These are phyloP conservation scores for Penicillium waksmanii DNA, from an alignment of 495 filamentous ascomycete species.

Conservation along the genomic window DNA sequence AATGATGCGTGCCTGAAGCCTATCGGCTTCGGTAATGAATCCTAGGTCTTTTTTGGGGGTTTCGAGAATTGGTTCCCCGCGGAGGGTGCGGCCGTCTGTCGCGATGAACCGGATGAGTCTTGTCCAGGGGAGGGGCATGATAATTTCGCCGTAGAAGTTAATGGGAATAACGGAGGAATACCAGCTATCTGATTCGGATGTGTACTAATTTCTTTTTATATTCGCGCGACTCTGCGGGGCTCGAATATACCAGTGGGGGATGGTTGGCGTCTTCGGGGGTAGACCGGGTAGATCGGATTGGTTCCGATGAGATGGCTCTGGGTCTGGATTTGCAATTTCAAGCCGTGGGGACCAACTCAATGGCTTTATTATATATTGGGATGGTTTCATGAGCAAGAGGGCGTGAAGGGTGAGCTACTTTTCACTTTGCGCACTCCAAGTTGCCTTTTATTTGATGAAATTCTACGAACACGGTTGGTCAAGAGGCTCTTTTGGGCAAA, in stretches of 20 bases:
- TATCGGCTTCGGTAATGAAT: constrained; percentile 36
- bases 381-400: too few relatives aligned
- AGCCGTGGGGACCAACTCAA: too few relatives aligned
- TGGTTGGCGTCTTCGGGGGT: constrained; percentile 9
- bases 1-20: constrained; percentile 43
- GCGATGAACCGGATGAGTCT: constrained; percentile 55
- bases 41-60: constrained; percentile 44
- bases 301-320: neutral
- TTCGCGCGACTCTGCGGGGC: neutral
- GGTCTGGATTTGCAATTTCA: neutral
- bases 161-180: neutral
- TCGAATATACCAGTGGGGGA: neutral
- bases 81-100: constrained; percentile 45
- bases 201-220: neutral
- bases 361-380: too few relatives aligned
- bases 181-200: neutral
- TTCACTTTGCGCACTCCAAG: too few relatives aligned
- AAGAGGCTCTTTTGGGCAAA: too few relatives aligned
- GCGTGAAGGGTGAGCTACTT: too few relatives aligned
- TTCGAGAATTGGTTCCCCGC: constrained; percentile 53
- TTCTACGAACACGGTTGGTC: too few relatives aligned
- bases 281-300: constrained; percentile 11
- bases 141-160: neutral
- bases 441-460: too few relatives aligned
- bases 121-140: constrained; percentile 40